Conservation (phyloP, 768 basidiomycete species). For the Lentinula sp. region DNA sequence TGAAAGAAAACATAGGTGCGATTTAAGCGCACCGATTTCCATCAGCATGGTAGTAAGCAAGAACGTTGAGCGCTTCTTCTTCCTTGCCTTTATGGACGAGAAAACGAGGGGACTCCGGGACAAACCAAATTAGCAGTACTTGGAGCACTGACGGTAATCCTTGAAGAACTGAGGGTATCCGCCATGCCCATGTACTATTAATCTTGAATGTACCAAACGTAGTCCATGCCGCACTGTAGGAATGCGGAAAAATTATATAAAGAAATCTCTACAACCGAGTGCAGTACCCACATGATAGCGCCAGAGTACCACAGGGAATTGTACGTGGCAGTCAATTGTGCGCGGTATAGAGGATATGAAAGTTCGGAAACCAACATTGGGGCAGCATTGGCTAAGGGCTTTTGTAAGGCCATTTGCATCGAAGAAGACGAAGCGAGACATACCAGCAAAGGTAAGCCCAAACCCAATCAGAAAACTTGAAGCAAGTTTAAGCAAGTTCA, state of each 20-base stretch:
- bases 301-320: conserved; percentile 88
- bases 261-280: not conserved
- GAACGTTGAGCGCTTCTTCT: conserved; percentile 55
- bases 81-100: conserved; percentile 71
- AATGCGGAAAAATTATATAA: not conserved
- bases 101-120: conserved; percentile 84
- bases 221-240: conserved; percentile 73
- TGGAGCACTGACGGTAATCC: conserved; percentile 65
- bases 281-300: conserved; percentile 54
- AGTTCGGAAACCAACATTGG: conserved; percentile 83
- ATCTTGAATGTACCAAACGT: conserved; percentile 79
- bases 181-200: conserved; percentile 69
- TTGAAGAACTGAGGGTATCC: conserved; percentile 73
- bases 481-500: not conserved
- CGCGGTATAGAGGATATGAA: conserved; percentile 81
- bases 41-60: conserved; percentile 83
- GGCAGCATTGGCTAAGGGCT: conserved; percentile 53
- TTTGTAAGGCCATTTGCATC: conserved; percentile 9
- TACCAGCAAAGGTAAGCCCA: conserved; percentile 65
- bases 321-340: conserved; percentile 70
- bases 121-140: conserved; percentile 57
- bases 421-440: conserved; percentile 10
- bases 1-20: not conserved
- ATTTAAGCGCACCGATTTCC: conserved; percentile 46
- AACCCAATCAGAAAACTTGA: conserved; percentile 66